A percentile compares a stretch with the other conserved stretches of the same genome.
phyloP scores from a whole-genome alignment of 1,284 basidiomycete species.

The Irpex rosettiformis region DNA sequence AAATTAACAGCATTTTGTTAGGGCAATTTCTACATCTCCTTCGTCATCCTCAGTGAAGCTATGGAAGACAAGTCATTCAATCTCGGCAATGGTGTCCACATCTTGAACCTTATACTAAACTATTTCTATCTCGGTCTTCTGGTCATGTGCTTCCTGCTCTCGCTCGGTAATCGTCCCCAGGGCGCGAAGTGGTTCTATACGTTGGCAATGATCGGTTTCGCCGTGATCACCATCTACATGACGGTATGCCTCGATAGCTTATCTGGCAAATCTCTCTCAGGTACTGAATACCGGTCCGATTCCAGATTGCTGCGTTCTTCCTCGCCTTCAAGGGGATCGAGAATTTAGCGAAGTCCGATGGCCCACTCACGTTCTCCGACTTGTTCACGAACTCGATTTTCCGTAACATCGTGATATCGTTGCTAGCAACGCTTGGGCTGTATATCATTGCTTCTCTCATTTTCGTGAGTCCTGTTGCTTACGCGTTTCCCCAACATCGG shows the following conservation, averaged over 20 bases:
- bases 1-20: slow-evolving; percentile 26
- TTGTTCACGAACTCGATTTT: slow-evolving; percentile 80
- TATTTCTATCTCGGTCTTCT: slow-evolving; percentile 89
- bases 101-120: slow-evolving; percentile 76
- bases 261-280: slow-evolving; percentile 2
- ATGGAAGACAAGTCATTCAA: slow-evolving; percentile 62
- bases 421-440: slow-evolving; percentile 83
- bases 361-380: slow-evolving; percentile 46
- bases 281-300: slow-evolving; percentile 9
- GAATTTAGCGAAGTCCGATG: slow-evolving; percentile 45
- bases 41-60: slow-evolving; percentile 72
- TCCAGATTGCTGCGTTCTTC: slow-evolving; percentile 71
- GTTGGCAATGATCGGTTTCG: slow-evolving; percentile 79
- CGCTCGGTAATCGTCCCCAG: slow-evolving; percentile 91
- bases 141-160: slow-evolving; percentile 87
- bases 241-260: slow-evolving; percentile 49
- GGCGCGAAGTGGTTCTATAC: slow-evolving; percentile 86
- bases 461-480: slow-evolving; percentile 62
- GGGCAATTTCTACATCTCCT: slow-evolving; percentile 91
- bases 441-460: slow-evolving; percentile 80
- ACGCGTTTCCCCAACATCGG: not conserved
- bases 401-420: slow-evolving; percentile 80
- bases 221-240: slow-evolving; percentile 90
- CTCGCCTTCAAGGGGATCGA: slow-evolving; percentile 80
- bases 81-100: slow-evolving; percentile 54